phyloP scores from a whole-genome alignment of 176 grass and related monocot genomes.

The Oryza glumipatula region DNA sequence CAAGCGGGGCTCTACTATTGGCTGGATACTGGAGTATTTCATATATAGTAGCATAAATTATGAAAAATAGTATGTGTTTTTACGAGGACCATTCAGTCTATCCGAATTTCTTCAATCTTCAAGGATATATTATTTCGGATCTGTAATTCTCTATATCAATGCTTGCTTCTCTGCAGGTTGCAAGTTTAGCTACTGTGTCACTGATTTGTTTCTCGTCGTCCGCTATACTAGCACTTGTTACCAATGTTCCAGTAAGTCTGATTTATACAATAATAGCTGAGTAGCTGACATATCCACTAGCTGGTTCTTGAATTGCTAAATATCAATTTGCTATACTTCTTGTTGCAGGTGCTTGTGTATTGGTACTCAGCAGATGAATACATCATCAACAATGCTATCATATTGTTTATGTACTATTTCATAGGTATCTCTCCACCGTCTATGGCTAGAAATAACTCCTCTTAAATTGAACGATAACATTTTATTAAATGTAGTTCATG shows the following conservation, averaged over 20 bases:
- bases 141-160: constrained; percentile 9
- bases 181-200: constrained; percentile 83
- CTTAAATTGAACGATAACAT: neutral
- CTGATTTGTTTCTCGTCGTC: constrained; percentile 91
- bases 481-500: constrained; percentile 21
- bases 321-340: constrained; percentile 31
- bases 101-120: neutral
- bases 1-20: neutral
- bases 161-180: constrained; percentile 70
- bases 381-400: constrained; percentile 60
- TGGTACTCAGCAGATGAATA: constrained; percentile 60
- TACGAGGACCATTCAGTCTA: neutral
- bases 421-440: constrained; percentile 61
- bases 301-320: constrained; percentile 1
- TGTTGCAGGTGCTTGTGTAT: constrained; percentile 74
- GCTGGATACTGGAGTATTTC: neutral
- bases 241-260: constrained; percentile 89
- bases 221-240: constrained; percentile 82
- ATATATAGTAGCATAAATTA: neutral
- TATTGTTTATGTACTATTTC: constrained; percentile 91
- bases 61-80: neutral
- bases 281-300: constrained; percentile 23
- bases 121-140: constrained; percentile 12
- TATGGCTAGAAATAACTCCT: constrained; percentile 16
- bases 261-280: constrained; percentile 37